Base-by-base conservation (phyloP, 305 asterid species). In the Fraxinus albicans region DNA sequence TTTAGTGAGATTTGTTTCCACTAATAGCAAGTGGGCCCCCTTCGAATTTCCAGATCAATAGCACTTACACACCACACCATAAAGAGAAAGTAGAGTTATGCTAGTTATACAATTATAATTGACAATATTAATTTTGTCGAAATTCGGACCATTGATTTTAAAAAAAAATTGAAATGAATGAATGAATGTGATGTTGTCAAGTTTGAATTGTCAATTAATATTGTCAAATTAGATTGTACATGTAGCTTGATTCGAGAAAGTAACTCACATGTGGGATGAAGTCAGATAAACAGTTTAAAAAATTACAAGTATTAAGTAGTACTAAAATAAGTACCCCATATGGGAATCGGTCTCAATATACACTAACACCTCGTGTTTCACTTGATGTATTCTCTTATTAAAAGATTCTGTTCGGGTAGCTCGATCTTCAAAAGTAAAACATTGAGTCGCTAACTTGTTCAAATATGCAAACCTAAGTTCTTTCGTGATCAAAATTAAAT, bases 1-100 rank as follows among this genome's bases (percentile, higher is more conserved):
- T 42, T 9, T 69, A 53, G 80, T 65, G 47, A 82, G 86, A 87
- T 86, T 86, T 86, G n/a, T 85, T 89, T 83, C 92, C 90, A 89
- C 87, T 80, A 85, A 80, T 88, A 79, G 87, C 8, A 85, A 65
- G 77, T 78, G 60, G 80, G 44, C 10, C 27, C 81, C 79, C 58
- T 73, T 79, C 19, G 55, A 80, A 83, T 79, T 65, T 91, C 90
- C 90, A 87, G 87, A 85, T 69, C 36, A 76, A 77, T 33, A 42
- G 25, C 84, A 85, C 83, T 87, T 83, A 42, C 77, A 76, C 81
- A 19, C 83, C 76, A 76, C 27, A 25, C 33, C 33, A 29, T 67
- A 74, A 69, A 77, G 44, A 82, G 85, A 88, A 85, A 19, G 55
- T 47, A 13, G 44, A 8, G 8, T 38, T 38, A 38, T 8, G 44